These are phyloP conservation scores for Chlamydomonas sp. DNA, from an alignment of 139 green algal genomes.

Conservation along the genomic window DNA sequence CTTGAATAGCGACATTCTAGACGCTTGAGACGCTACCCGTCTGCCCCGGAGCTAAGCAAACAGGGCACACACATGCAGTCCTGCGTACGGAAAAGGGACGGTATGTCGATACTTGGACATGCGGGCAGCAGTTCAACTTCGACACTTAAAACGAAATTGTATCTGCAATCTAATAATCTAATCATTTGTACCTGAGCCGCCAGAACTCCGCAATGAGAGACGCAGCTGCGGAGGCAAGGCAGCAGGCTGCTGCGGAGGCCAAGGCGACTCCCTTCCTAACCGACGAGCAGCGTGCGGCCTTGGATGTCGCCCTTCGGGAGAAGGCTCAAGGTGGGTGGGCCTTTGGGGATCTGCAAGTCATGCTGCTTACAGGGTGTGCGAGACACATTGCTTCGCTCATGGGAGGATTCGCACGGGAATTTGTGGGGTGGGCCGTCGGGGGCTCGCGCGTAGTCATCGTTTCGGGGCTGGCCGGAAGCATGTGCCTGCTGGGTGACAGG, in stretches of 20 bases:
- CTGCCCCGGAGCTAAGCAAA: too few relatives aligned
- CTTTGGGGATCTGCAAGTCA: background rate
- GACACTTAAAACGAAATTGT: too few relatives aligned
- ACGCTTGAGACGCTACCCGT: background rate
- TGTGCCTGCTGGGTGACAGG: background rate
- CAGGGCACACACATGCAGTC: too few relatives aligned
- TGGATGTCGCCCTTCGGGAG: slow-evolving; percentile 79
- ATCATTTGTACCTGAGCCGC: too few relatives aligned
- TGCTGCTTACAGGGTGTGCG: background rate
- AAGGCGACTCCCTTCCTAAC: slow-evolving; percentile 71
- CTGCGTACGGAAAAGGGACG: too few relatives aligned
- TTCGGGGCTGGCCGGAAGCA: background rate
- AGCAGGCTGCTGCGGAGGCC: background rate
- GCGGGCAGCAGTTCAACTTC: too few relatives aligned
- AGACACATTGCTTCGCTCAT: background rate
- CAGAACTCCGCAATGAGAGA: too few relatives aligned
- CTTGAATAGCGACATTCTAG: slow-evolving; percentile 37
- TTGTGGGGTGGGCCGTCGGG: background rate
- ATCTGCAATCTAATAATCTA: too few relatives aligned
- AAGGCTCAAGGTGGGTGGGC: slow-evolving; percentile 56
- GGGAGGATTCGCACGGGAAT: background rate
- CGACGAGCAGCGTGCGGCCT: slow-evolving; percentile 74
- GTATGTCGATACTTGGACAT: too few relatives aligned
- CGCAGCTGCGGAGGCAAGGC: too few relatives aligned
- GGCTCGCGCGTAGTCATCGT: background rate